phyloP scores from a whole-genome alignment of 2,329 filamentous ascomycete genomes.

The Pseudogymnoascus sp. region DNA sequence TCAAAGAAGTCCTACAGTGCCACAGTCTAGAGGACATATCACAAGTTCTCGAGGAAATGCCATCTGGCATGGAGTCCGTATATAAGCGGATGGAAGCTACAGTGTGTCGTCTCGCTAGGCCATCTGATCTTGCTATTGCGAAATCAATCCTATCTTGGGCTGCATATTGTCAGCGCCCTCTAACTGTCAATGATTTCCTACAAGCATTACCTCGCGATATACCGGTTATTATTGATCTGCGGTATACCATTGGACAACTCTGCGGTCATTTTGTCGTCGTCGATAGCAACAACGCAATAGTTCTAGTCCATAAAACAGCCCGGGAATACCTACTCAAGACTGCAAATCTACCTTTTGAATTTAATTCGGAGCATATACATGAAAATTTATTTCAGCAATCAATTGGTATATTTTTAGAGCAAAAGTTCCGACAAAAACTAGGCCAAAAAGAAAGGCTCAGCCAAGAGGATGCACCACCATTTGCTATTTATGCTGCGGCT shows the following conservation, averaged over 20 bases:
- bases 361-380: constrained; percentile 6
- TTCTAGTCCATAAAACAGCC: constrained; percentile 28
- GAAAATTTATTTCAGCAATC: not conserved
- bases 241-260: constrained; percentile 22
- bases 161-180: constrained; percentile 22
- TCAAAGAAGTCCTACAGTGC: constrained; percentile 5
- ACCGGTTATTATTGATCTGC: constrained; percentile 18
- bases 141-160: constrained; percentile 26
- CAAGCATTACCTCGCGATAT: constrained; percentile 21
- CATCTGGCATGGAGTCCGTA: constrained; percentile 26
- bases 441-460: not conserved
- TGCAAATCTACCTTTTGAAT: constrained; percentile 8
- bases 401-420: not conserved
- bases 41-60: constrained; percentile 23
- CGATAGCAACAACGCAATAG: constrained; percentile 16
- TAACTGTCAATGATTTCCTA: constrained; percentile 25
- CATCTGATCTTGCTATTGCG: constrained; percentile 17
- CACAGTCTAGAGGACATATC: constrained; percentile 15
- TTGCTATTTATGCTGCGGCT: constrained; percentile 24
- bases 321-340: constrained; percentile 22
- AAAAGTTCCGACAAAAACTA: not conserved
- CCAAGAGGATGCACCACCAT: constrained; percentile 14
- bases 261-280: constrained; percentile 29
- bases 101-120: constrained; percentile 14
- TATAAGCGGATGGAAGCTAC: constrained; percentile 28